These are phyloP conservation scores for Phaeolepiota aurea DNA, from an alignment of 768 basidiomycete genomes.

Conservation along the genomic window DNA sequence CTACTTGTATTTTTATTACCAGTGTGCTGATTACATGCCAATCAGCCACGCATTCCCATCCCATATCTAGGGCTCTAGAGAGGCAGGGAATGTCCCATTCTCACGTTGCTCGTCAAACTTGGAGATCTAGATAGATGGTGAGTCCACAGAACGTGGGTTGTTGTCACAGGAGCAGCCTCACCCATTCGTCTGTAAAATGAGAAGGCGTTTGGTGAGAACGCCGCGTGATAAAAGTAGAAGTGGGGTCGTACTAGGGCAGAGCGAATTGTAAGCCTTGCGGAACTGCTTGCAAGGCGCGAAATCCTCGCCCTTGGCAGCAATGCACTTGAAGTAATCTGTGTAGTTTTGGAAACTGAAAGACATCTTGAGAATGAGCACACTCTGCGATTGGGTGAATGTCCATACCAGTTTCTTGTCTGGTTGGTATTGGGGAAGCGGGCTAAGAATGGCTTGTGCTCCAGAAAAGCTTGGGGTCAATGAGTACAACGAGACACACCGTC, in stretches of 20 bases:
- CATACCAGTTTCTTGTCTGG: constrained; percentile 94
- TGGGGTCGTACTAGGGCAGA: constrained; percentile 88
- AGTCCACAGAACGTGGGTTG: constrained; percentile 2
- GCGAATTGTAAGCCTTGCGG: constrained; percentile 89
- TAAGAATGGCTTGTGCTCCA: constrained; percentile 18
- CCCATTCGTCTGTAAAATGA: constrained; percentile 80
- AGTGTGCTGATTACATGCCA: background rate
- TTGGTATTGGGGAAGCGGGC: constrained; percentile 88
- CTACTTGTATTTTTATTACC: background rate
- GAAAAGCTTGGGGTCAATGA: constrained; percentile 1
- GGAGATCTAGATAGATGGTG: constrained; percentile 42
- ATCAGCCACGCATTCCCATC: no score
- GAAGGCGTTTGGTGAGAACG: constrained; percentile 1
- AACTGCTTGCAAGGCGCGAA: constrained; percentile 99
- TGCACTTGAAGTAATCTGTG: constrained; percentile 97
- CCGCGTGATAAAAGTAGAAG: background rate
- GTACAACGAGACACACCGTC: constrained; percentile 48
- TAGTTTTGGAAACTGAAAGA: constrained; percentile 87
- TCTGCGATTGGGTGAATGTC: no score
- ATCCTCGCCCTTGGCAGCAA: constrained; percentile 95
- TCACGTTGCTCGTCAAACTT: constrained; percentile 97
- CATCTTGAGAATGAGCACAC: no score
- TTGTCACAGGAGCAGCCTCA: constrained; percentile 21
- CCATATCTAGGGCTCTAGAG: constrained; percentile 74
- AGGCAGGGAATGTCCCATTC: constrained; percentile 85